phyloP scores from a whole-genome alignment of 345 rosid genomes.

The Nasturtium officinale region DNA sequence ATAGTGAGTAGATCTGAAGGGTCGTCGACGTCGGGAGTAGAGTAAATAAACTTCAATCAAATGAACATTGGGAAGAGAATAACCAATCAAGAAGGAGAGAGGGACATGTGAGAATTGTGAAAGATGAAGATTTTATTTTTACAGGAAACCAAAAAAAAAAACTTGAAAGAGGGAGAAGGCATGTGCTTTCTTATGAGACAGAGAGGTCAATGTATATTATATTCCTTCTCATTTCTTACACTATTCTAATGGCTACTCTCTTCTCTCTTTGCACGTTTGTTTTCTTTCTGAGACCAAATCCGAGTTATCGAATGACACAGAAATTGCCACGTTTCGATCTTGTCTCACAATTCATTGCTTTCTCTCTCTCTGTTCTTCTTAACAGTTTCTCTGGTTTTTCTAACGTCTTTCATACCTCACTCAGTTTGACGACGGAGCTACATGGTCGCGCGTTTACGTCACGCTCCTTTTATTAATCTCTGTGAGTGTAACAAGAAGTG shows the following conservation, averaged over 20 bases:
- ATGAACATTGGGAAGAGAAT: constrained; percentile 37
- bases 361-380: neutral
- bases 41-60: constrained; percentile 52
- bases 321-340: constrained; percentile 28
- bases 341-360: constrained; percentile 7
- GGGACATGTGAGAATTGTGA: too few relatives aligned
- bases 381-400: neutral
- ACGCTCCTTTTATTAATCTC: neutral
- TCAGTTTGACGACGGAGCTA: neutral
- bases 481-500: neutral
- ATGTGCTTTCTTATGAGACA: constrained; percentile 46
- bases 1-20: constrained; percentile 53
- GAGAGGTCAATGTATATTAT: constrained; percentile 66
- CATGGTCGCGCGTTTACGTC: constrained; percentile 28
- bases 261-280: constrained; percentile 43
- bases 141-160: constrained; percentile 12
- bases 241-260: constrained; percentile 38
- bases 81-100: constrained; percentile 37
- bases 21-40: constrained; percentile 17
- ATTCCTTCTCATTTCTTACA: constrained; percentile 10
- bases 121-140: too few relatives aligned
- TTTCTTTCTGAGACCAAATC: constrained; percentile 36
- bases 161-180: constrained; percentile 49
- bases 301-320: constrained; percentile 35
- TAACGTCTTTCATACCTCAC: constrained; percentile 3